These are phyloP conservation scores for Elsinoe arachidis DNA, from an alignment of 2,329 filamentous ascomycete species.

Conservation along the genomic window DNA sequence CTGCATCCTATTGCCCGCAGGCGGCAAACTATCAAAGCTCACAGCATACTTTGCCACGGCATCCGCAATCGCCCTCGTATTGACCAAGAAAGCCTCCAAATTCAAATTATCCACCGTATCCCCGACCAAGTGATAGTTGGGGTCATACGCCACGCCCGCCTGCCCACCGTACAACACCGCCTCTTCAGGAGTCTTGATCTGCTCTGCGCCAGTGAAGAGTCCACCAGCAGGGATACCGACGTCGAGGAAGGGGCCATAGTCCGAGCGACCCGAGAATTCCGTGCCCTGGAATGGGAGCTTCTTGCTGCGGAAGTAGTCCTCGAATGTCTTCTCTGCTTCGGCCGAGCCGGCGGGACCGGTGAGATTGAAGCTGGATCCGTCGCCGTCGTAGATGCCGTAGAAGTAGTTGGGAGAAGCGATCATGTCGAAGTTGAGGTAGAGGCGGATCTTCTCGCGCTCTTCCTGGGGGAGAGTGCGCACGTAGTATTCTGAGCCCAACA, in stretches of 20 bases:
- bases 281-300: conserved; percentile 61
- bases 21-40: conserved; percentile 22
- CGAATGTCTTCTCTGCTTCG: conserved; percentile 56
- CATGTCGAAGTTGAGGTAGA: conserved; percentile 68
- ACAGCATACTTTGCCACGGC: conserved; percentile 33
- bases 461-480: conserved; percentile 39
- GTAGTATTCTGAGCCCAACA: conserved; percentile 53
- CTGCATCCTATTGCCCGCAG: not conserved
- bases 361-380: conserved; percentile 46
- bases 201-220: conserved; percentile 70
- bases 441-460: conserved; percentile 51
- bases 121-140: conserved; percentile 47
- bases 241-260: conserved; percentile 70
- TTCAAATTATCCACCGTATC: conserved; percentile 49
- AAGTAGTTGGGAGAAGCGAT: conserved; percentile 56
- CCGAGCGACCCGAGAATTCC: conserved; percentile 68
- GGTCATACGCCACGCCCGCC: conserved; percentile 50
- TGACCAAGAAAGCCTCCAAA: conserved; percentile 45
- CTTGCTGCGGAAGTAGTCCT: conserved; percentile 55
- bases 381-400: conserved; percentile 49
- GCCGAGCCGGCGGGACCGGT: conserved; percentile 55
- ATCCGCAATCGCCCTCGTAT: conserved; percentile 39
- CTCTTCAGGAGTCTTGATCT: conserved; percentile 62
- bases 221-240: conserved; percentile 59
- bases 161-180: conserved; percentile 60